A percentile compares a stretch with the other conserved stretches of the same genome.
Conservation (phyloP, 2,329 filamentous ascomycete species). For the Trichophaea hybrida region DNA sequence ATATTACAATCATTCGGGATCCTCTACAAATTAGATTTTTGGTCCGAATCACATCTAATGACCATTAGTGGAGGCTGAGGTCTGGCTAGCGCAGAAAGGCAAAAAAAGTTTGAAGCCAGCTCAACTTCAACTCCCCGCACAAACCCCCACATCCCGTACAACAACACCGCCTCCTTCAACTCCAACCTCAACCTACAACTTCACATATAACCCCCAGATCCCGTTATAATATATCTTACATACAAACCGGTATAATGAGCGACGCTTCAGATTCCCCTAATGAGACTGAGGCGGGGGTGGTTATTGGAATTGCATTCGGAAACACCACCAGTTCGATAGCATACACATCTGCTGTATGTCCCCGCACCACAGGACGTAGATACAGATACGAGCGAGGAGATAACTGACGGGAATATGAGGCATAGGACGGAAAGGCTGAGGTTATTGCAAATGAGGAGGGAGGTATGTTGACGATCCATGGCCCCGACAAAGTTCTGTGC, state of each 20-base stretch:
- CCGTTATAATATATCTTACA: constrained; percentile 2
- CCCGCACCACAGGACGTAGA: constrained; percentile 2
- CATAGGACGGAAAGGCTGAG: constrained; percentile 76
- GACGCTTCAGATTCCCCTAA: neutral
- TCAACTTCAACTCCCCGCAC: neutral
- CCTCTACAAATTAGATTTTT: no score
- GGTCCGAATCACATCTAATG: no score
- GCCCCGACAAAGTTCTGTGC: neutral
- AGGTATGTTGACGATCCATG: constrained; percentile 39
- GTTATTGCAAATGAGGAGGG: constrained; percentile 99
- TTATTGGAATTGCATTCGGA: constrained; percentile 94
- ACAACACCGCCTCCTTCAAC: neutral
- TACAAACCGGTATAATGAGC: constrained; percentile 11
- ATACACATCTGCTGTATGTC: constrained; percentile 51
- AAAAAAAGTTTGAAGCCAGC: neutral
- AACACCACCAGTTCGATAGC: constrained; percentile 98
- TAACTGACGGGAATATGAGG: neutral
- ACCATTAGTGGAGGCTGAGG: no score
- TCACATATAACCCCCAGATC: neutral
- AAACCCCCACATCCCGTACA: neutral
- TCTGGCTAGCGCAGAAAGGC: neutral
- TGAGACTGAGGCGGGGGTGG: constrained; percentile 36
- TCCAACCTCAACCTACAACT: neutral
- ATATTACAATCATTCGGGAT: no score
- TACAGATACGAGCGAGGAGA: neutral